A percentile compares a stretch with the other conserved stretches of the same genome.
Evolutionary conservation across 2,329 filamentous ascomycete genomes (phyloP).

Genomic region (Dichotomopilus funicola): DNA sequence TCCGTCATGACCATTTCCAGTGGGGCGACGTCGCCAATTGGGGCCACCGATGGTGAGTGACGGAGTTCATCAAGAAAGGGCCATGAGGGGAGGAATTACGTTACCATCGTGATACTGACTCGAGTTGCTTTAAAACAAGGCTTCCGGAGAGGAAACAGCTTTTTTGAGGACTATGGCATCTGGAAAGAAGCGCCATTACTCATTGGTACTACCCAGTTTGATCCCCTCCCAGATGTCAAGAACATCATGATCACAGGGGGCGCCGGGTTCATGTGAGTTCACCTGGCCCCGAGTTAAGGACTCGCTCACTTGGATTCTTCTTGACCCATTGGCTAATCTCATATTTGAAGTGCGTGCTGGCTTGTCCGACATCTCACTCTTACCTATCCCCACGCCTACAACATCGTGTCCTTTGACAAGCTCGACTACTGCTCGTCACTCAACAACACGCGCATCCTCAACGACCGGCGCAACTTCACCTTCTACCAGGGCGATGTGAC

Average conservation of each 20-base stretch:
- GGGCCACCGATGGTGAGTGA: conserved; percentile 12
- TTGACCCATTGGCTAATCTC: neutral
- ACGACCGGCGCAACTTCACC: conserved; percentile 63
- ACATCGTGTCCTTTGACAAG: conserved; percentile 77
- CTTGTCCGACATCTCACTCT: conserved; percentile 70
- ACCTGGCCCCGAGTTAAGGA: no score
- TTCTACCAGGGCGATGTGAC: conserved; percentile 78
- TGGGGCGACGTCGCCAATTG: conserved; percentile 6
- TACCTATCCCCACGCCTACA: conserved; percentile 68
- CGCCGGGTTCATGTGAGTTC: conserved; percentile 73
- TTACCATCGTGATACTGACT: neutral
- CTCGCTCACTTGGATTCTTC: neutral
- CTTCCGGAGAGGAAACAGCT: conserved; percentile 28
- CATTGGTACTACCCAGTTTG: conserved; percentile 62
- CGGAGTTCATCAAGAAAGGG: neutral
- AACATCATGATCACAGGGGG: conserved; percentile 82
- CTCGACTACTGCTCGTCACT: conserved; percentile 75
- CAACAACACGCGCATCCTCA: conserved; percentile 68
- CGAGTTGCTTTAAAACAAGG: conserved; percentile 2
- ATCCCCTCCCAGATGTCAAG: conserved; percentile 60
- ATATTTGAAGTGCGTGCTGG: conserved; percentile 62
- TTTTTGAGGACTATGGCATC: conserved; percentile 54
- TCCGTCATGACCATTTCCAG: conserved; percentile 12
- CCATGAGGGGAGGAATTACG: neutral
- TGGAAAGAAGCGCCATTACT: conserved; percentile 68